A percentile compares a stretch with the other conserved stretches of the same genome.
These are phyloP conservation scores for Gynostemma pentaphyllum DNA, from an alignment of 306 rosid species.

Conservation along the genomic window DNA sequence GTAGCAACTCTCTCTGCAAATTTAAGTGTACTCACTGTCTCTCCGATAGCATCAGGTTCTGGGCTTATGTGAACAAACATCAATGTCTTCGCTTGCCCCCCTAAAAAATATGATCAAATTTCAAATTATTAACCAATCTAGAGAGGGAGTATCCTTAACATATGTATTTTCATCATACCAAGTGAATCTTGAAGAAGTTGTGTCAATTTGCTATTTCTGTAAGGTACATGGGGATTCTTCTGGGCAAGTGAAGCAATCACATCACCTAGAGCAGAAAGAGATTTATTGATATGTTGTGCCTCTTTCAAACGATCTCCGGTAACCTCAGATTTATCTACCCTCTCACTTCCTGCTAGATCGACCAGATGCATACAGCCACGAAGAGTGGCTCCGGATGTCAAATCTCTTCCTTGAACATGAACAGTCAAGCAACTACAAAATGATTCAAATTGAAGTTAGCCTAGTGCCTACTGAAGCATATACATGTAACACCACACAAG, in stretches of 20 bases:
- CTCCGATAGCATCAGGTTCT: slow-evolving; percentile 65
- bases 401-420: slow-evolving; percentile 94
- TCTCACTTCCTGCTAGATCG: slow-evolving; percentile 95
- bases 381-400: slow-evolving; percentile 62
- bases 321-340: slow-evolving; percentile 94
- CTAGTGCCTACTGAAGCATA: slow-evolving; percentile 4
- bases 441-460: slow-evolving; percentile 16
- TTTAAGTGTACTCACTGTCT: slow-evolving; percentile 83
- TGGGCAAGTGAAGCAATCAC: slow-evolving; percentile 96
- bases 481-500: not conserved
- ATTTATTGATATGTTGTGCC: slow-evolving; percentile 89
- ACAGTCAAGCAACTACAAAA: slow-evolving; percentile 89
- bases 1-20: slow-evolving; percentile 96
- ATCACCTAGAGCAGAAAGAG: slow-evolving; percentile 95
- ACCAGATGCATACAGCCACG: slow-evolving; percentile 98
- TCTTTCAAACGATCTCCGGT: slow-evolving; percentile 93
- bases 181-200: slow-evolving; percentile 96
- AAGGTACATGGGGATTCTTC: slow-evolving; percentile 87
- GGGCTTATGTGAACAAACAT: slow-evolving; percentile 98
- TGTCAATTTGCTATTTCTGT: slow-evolving; percentile 93
- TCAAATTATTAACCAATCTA: slow-evolving; percentile 9
- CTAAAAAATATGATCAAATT: slow-evolving; percentile 24
- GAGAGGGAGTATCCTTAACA: not conserved
- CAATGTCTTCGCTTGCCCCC: slow-evolving; percentile 92
- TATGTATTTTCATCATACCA: slow-evolving; percentile 36